A percentile compares a stretch with the other conserved stretches of the same genome.
These are phyloP conservation scores for Myrica gale DNA, from an alignment of 306 rosid genomes.

Conservation along the genomic window DNA sequence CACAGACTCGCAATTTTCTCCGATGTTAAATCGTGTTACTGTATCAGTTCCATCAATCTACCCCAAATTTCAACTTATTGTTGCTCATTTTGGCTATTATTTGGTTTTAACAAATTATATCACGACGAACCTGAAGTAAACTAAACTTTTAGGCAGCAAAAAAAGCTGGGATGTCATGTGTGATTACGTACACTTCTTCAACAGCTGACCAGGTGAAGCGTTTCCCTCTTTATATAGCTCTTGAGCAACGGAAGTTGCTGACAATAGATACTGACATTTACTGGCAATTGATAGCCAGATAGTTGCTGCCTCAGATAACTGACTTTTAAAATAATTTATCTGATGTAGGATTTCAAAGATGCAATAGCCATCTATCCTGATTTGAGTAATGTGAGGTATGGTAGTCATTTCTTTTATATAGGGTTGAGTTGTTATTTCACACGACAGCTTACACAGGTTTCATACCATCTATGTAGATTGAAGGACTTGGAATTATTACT, in stretches of 20 bases:
- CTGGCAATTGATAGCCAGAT: conserved; percentile 7
- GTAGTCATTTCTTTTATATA: background rate
- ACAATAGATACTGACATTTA: conserved; percentile 5
- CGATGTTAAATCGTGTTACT: background rate
- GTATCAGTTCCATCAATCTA: background rate
- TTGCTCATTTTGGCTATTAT: conserved; percentile 17
- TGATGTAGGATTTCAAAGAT: conserved; percentile 67
- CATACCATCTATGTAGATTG: conserved; percentile 56
- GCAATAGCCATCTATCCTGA: conserved; percentile 84
- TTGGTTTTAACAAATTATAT: conserved; percentile 3
- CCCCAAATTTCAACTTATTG: conserved; percentile 8
- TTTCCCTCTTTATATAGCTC: conserved; percentile 4
- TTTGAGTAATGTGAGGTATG: conserved; percentile 74
- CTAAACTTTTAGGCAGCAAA: conserved; percentile 69
- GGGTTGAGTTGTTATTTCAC: background rate
- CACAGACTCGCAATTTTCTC: background rate
- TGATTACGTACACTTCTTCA: conserved; percentile 78
- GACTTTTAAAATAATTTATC: conserved; percentile 12
- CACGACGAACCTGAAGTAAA: conserved; percentile 9
- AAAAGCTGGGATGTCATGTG: conserved; percentile 88
- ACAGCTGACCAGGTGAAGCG: conserved; percentile 75
- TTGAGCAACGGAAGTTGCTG: conserved; percentile 6
- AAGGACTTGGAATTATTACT: conserved; percentile 73
- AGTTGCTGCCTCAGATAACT: conserved; percentile 17
- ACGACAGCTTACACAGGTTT: conserved; percentile 5